A percentile compares a stretch with the other conserved stretches of the same genome.
These are phyloP conservation scores for Tritrichomonas musculus DNA, from an alignment of 208 protist species.

Conservation along the genomic window DNA sequence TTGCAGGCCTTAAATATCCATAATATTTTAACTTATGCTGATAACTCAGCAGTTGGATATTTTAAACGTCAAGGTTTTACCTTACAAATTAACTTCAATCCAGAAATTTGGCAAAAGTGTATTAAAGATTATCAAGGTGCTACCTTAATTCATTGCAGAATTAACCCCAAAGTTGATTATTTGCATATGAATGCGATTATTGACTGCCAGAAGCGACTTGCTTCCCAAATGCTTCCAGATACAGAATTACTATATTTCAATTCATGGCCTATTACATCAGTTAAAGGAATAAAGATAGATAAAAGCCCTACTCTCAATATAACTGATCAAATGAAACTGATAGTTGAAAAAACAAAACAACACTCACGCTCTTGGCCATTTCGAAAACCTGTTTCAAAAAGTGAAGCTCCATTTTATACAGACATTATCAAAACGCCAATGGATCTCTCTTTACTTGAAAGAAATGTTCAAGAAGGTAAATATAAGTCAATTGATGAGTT, in stretches of 20 bases:
- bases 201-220: constrained; percentile 45
- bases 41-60: constrained; percentile 75
- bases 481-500: constrained; percentile 38
- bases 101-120: constrained; percentile 61
- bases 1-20: constrained; percentile 51
- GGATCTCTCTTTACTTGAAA: constrained; percentile 38
- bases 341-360: neutral
- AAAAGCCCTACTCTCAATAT: neutral
- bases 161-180: constrained; percentile 60
- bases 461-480: constrained; percentile 10
- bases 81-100: constrained; percentile 27
- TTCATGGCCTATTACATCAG: neutral
- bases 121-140: constrained; percentile 77
- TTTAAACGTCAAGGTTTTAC: constrained; percentile 68
- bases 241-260: neutral
- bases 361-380: constrained; percentile 10
- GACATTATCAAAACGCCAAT: constrained; percentile 37
- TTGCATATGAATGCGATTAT: constrained; percentile 55
- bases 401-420: constrained; percentile 33
- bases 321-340: neutral
- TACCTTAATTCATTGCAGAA: constrained; percentile 66
- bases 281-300: neutral
- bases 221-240: neutral
- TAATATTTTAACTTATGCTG: constrained; percentile 73
- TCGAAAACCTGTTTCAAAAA: neutral